Conservation (phyloP, 2,329 filamentous ascomycete species). For the Aureobasidium melanogenum region DNA sequence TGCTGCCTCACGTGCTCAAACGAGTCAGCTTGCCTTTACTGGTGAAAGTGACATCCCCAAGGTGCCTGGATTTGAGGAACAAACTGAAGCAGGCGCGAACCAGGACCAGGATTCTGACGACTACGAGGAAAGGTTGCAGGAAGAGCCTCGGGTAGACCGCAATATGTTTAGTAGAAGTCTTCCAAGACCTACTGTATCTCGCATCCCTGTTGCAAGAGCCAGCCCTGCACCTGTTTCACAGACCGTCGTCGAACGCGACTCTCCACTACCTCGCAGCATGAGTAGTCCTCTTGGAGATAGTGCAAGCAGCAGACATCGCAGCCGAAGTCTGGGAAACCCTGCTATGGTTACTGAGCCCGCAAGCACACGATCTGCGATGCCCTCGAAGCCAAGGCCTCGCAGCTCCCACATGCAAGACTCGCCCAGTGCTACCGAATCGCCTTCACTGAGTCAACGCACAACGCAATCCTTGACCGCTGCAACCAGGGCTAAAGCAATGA, state of each 20-base stretch:
- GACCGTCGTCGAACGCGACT: slow-evolving; percentile 65
- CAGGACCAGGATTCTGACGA: slow-evolving; percentile 4
- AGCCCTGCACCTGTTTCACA: slow-evolving; percentile 69
- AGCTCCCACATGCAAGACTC: slow-evolving; percentile 4
- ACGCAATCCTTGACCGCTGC: neutral
- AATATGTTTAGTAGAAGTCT: slow-evolving; percentile 35
- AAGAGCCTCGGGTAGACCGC: slow-evolving; percentile 39
- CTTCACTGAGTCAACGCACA: neutral
- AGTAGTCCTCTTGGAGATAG: slow-evolving; percentile 35
- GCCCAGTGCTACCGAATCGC: neutral
- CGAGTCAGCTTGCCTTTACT: neutral
- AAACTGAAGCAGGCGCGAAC: neutral
- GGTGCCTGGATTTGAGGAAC: slow-evolving; percentile 2
- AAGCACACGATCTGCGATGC: neutral
- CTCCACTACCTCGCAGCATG: slow-evolving; percentile 50
- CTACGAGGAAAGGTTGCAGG: slow-evolving; percentile 3
- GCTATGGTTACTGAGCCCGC: neutral
- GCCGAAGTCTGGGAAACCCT: slow-evolving; percentile 51
- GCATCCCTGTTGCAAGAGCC: slow-evolving; percentile 76
- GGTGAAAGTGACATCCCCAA: neutral
- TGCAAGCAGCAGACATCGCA: slow-evolving; percentile 59
- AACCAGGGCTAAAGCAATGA: neutral
- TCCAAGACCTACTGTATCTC: slow-evolving; percentile 50
- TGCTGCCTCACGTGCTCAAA: slow-evolving; percentile 16
- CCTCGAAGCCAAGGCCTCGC: neutral